A percentile compares a stretch with the other conserved stretches of the same genome.
phyloP scores from a whole-genome alignment of 2,329 filamentous ascomycete species.

The Dothistroma pini region DNA sequence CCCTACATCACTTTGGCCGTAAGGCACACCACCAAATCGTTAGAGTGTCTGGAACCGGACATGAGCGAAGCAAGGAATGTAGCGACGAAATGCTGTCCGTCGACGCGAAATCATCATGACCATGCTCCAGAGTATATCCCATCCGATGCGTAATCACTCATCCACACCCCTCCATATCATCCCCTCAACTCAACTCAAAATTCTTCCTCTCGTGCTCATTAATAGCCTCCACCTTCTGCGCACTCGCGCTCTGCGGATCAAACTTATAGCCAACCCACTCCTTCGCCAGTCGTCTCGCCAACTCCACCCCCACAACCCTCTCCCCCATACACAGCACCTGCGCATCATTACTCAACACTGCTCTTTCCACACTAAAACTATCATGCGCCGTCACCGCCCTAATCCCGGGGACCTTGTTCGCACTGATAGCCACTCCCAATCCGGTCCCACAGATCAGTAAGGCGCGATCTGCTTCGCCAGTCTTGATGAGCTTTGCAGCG shows the following conservation, averaged over 20 bases:
- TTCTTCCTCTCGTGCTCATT: conserved; percentile 47
- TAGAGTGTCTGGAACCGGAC: too few relatives aligned
- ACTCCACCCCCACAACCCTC: conserved; percentile 74
- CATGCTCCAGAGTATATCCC: neutral
- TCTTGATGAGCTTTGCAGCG: conserved; percentile 62
- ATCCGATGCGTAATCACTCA: too few relatives aligned
- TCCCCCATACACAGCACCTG: conserved; percentile 86
- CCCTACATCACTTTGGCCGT: too few relatives aligned
- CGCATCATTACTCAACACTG: conserved; percentile 78
- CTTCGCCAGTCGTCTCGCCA: conserved; percentile 70
- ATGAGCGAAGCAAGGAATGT: too few relatives aligned
- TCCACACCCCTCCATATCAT: too few relatives aligned
- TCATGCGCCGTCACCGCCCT: conserved; percentile 88
- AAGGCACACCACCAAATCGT: too few relatives aligned
- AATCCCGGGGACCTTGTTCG: conserved; percentile 82
- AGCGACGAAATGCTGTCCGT: neutral
- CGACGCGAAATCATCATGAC: neutral
- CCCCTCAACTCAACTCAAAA: conserved; percentile 20
- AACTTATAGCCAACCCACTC: conserved; percentile 86
- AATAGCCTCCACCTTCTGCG: conserved; percentile 52
- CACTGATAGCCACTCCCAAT: conserved; percentile 80
- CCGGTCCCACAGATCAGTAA: conserved; percentile 83
- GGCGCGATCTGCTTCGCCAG: conserved; percentile 69
- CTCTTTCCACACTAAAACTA: conserved; percentile 76
- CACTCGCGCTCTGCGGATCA: conserved; percentile 62